A percentile compares a stretch with the other conserved stretches of the same genome.
Conservation (phyloP, 352 stramenopile species). For the Phytophthora hibernalis region DNA sequence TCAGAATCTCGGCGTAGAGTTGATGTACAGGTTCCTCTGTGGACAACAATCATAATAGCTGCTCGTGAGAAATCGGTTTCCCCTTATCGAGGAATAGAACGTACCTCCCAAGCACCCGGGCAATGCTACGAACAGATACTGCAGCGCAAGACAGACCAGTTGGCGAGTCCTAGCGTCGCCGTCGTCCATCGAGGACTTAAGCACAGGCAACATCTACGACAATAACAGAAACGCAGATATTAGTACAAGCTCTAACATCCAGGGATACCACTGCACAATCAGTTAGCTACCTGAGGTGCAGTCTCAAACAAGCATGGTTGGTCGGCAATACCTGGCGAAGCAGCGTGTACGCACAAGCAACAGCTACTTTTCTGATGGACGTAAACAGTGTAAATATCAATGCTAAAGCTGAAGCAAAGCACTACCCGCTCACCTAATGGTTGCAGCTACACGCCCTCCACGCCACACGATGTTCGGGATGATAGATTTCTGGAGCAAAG, state of each 20-base stretch:
- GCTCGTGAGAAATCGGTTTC: background rate
- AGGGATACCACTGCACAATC: background rate
- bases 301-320: conserved; percentile 85
- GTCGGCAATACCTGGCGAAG: conserved; percentile 80
- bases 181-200: conserved; percentile 91
- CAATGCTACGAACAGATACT: conserved; percentile 87
- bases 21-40: conserved; percentile 91
- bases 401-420: background rate
- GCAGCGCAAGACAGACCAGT: conserved; percentile 88
- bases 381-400: conserved; percentile 13
- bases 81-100: background rate
- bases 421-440: conserved; percentile 63
- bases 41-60: conserved; percentile 8
- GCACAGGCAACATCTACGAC: conserved; percentile 81
- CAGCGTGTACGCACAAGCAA: conserved; percentile 88
- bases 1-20: conserved; percentile 93
- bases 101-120: conserved; percentile 78
- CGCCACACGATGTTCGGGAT: conserved; percentile 92
- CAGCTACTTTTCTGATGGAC: conserved; percentile 82
- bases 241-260: background rate
- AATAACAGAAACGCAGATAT: conserved; percentile 4
- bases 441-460: conserved; percentile 85
- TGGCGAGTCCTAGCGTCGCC: conserved; percentile 89
- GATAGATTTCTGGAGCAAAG: conserved; percentile 79
- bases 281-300: conserved; percentile 63